phyloP scores from a whole-genome alignment of 257 asterid genomes.

The Solanum rostratum region DNA sequence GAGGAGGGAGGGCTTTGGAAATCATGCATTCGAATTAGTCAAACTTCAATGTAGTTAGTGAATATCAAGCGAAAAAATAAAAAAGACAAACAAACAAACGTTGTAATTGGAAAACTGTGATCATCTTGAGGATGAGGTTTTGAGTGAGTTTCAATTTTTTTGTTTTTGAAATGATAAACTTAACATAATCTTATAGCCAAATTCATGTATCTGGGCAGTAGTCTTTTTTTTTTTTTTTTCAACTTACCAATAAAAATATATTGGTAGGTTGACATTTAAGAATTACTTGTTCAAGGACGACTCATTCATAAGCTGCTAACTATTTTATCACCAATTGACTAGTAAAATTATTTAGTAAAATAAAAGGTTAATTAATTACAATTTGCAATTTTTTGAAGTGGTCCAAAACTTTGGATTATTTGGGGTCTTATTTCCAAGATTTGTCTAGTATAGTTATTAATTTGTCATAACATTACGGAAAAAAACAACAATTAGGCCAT shows the following conservation, averaged over 20 bases:
- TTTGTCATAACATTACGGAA: not conserved
- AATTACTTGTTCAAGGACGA: not conserved
- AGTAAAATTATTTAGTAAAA: not conserved
- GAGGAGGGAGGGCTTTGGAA: no score
- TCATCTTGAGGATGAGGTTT: not conserved
- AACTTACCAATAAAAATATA: not conserved
- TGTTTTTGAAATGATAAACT: not conserved
- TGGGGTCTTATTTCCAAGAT: not conserved
- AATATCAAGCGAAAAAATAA: no score
- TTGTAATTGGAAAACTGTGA: not conserved
- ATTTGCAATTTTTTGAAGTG: not conserved
- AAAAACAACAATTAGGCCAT: not conserved
- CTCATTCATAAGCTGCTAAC: not conserved
- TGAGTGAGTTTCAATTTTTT: not conserved
- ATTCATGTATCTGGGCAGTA: not conserved
- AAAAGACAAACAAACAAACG: no score
- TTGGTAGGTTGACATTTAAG: not conserved
- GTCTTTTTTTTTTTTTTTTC: not conserved
- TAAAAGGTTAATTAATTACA: not conserved
- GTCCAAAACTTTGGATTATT: not conserved
- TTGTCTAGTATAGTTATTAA: not conserved
- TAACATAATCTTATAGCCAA: not conserved
- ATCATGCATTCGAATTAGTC: not conserved
- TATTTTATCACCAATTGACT: not conserved
- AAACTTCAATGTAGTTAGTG: no score